phyloP scores from a whole-genome alignment of 495 filamentous ascomycete genomes.

The Xylaria intraflava region DNA sequence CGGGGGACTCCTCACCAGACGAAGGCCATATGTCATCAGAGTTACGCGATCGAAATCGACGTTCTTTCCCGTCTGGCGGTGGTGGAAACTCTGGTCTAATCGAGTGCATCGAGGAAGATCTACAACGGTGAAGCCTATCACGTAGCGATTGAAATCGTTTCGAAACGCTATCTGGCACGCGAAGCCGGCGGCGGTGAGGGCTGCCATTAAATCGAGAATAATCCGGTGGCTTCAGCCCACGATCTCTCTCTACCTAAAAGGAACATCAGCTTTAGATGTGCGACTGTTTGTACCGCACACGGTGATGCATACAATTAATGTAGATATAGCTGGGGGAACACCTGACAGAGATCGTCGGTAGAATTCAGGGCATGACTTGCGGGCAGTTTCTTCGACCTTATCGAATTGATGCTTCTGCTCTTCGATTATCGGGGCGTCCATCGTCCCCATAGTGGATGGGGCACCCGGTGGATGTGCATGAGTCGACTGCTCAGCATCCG shows the following conservation, averaged over 20 bases:
- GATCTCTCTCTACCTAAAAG: slow-evolving; percentile 6
- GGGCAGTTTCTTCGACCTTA: slow-evolving; percentile 2
- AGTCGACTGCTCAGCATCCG: neutral
- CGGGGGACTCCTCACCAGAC: slow-evolving; percentile 21
- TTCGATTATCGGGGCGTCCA: neutral
- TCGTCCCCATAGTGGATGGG: neutral
- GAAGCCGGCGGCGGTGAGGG: slow-evolving; percentile 13
- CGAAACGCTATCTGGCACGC: slow-evolving; percentile 22
- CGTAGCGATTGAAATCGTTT: slow-evolving; percentile 27
- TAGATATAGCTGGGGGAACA: neutral
- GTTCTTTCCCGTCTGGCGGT: slow-evolving; percentile 16
- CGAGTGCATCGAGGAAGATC: slow-evolving; percentile 20
- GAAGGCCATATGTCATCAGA: slow-evolving; percentile 21
- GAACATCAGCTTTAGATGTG: slow-evolving; percentile 2
- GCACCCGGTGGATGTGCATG: neutral
- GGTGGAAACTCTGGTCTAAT: slow-evolving; percentile 20
- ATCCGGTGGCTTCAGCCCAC: neutral
- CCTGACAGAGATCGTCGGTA: slow-evolving; percentile 10
- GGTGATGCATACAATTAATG: neutral
- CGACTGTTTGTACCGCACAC: neutral
- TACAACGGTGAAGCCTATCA: slow-evolving; percentile 11
- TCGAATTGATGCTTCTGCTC: slow-evolving; percentile 1
- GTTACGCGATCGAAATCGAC: slow-evolving; percentile 24
- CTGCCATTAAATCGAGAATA: slow-evolving; percentile 13
- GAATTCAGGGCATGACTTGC: slow-evolving; percentile 23